Base-by-base conservation (phyloP, 768 basidiomycete genomes). In the Astraeus odoratus region DNA sequence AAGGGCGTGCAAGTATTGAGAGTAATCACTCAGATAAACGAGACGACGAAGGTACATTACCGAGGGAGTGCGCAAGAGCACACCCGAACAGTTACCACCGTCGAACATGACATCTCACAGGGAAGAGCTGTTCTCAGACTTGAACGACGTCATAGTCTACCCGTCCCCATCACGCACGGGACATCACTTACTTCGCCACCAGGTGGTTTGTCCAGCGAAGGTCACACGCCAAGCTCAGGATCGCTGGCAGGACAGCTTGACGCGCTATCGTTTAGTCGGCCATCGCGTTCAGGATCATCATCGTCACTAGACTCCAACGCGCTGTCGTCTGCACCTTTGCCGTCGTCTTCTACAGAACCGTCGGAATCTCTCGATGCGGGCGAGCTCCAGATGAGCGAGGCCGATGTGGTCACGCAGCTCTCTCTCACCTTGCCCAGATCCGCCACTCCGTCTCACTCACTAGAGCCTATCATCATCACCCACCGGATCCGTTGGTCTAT, bases 401-500 rank as follows among this genome's bases (percentile, higher is more conserved):
- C 65, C 24, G 84, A 87, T 46, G 53, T 83, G 8, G 75, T 77
- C 48, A 78, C 86, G 1, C 75, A 72, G 26, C 65, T 92, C 33
- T 67, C 73, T 38, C 64, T 90, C 18, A 65, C 68, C 3, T 66
- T 92, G 9, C 89, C 89, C 0, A 53, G 68, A 4, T 73, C 69
- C 6, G 62, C 73, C 9, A 83, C 83, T 5, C 86, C 91, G 0
- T 80, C 84, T 0, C 89, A 92, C 49, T 45, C 69, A 5, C 70
- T 87, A 25, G 84, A 87, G 48, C 93, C 93, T 0, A 80, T 94
- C 44, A 66, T 68, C 16, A 72, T 92, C 18, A 72, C 72, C 2
- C 90, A 98, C 65, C 82, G 86, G 39, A 75, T 97, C 54, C 76
- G 83, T 30, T 89, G 87, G 87, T 76, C 62, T 13, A 84, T 90